Evolutionary conservation across 2,329 filamentous ascomycete species (phyloP).

Genomic region (Furcasterigmium furcatum): DNA sequence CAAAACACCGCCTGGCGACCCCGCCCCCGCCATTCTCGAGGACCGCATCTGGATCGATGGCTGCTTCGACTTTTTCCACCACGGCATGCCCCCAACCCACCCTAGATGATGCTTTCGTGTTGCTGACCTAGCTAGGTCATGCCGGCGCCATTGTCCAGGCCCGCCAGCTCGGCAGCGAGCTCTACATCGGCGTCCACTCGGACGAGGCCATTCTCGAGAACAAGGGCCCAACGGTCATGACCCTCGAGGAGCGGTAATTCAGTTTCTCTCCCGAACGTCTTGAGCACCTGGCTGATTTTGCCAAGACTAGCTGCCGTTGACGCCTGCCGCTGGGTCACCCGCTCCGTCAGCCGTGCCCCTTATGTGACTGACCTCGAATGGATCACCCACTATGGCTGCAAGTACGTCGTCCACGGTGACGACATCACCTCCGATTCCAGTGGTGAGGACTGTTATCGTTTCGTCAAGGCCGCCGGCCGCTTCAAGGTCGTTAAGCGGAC

Average conservation of each 20-base stretch:
- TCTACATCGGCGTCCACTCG: conserved; percentile 90
- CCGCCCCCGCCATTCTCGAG: conserved; percentile 53
- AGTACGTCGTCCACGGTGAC: conserved; percentile 94
- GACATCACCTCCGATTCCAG: conserved; percentile 94
- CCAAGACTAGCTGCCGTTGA: conserved; percentile 79
- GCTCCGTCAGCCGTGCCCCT: conserved; percentile 78
- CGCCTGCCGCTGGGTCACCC: conserved; percentile 91
- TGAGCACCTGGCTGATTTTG: conserved; percentile 5
- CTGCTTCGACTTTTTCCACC: conserved; percentile 99
- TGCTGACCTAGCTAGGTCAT: conserved; percentile 59
- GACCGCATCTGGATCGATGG: conserved; percentile 96
- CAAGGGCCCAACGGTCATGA: conserved; percentile 98
- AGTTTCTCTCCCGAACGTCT: conserved; percentile 8
- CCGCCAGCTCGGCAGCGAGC: conserved; percentile 81
- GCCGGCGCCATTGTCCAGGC: conserved; percentile 96
- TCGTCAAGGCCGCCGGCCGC: conserved; percentile 87
- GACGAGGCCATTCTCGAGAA: conserved; percentile 95
- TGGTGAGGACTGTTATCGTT: conserved; percentile 96
- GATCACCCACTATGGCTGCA: conserved; percentile 94
- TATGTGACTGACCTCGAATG: conserved; percentile 93
- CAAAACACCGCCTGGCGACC: conserved; percentile 36
- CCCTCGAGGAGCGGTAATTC: conserved; percentile 72
- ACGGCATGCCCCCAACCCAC: conserved; percentile 53
- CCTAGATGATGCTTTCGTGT: background rate
- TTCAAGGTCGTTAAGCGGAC: conserved; percentile 98